Evolutionary conservation across 495 filamentous ascomycete genomes (phyloP), one percentile per base, ranked within the genome.

Genomic region (Aspergillus conjunctus): DNA sequence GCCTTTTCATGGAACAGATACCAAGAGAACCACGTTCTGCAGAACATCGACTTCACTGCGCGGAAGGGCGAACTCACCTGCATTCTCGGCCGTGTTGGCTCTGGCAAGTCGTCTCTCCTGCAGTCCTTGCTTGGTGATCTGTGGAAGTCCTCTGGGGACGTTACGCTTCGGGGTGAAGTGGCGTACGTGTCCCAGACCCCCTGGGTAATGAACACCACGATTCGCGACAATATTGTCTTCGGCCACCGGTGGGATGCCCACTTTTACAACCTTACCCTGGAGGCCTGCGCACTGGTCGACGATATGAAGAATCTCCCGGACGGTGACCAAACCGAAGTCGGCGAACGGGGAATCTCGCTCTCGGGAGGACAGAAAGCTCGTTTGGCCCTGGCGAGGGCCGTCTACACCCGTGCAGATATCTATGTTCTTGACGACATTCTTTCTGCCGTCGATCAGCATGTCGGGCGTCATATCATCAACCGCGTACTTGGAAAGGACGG

Each of bases 181-280:
- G 95, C 94, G 9, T 98, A 96, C 69, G 93, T 93, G 63, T 88
- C 91, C 20, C 94, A 98, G 72, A 84, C 88, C 65, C 73, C 91
- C 22, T 98, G 94, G 93, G 87, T 98, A 39, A 97, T 96, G 92
- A 98, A 97, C 67, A 92, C 94, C 9, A 93, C 88, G 44, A 91
- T 98, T 31, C 87, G 88, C 54, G 95, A 98, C 64, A 98, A 98
- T 66, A 96, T 98, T 66, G 80, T 97, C 9, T 98, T 98, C 69
- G 94, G 94, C 5, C 90, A 97, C 75, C 86, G 91, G 44, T 97
- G 89, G 80, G 92, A 98, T 74, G 89, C 93, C 1, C 77, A 84
- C 45, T 98, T 97, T 77, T 98, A 98, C 72, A 91, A 97, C 51
- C 85, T 86, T 55, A 96, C 93, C 3, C 80, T 98, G 6, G 89